Percentiles rank a stretch among this genome's conserved stretches.
Conservation (phyloP, 352 stramenopile genomes). For the Peronosclerospora sorghi region DNA sequence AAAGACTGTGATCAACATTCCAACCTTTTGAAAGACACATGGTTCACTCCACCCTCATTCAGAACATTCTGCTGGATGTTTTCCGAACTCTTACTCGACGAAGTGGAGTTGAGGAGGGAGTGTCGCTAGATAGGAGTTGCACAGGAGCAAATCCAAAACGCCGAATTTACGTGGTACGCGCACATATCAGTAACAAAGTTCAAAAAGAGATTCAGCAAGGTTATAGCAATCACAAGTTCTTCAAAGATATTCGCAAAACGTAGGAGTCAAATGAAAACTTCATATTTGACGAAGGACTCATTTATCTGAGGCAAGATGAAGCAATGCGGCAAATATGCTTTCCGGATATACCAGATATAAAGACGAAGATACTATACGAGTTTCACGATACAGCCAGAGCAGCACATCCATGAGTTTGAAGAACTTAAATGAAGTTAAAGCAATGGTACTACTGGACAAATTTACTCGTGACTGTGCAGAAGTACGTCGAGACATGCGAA, state of each 20-base stretch:
- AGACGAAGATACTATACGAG: conserved; percentile 1
- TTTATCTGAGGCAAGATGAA: background rate
- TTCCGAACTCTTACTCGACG: too few relatives aligned
- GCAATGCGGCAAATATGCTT: background rate
- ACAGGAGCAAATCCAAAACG: too few relatives aligned
- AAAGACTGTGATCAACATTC: too few relatives aligned
- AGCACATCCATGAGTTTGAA: conserved; percentile 6
- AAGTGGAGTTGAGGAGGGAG: too few relatives aligned
- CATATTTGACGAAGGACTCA: background rate
- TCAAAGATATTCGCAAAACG: background rate
- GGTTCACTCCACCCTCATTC: too few relatives aligned
- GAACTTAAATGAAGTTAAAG: conserved; percentile 3
- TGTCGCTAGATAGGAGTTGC: too few relatives aligned
- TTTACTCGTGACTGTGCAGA: background rate
- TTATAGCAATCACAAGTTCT: background rate
- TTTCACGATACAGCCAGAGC: conserved; percentile 13
- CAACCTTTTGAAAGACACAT: too few relatives aligned
- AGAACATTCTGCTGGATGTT: too few relatives aligned
- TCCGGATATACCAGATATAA: background rate
- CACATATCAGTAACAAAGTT: too few relatives aligned
- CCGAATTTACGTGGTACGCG: too few relatives aligned
- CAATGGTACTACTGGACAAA: conserved; percentile 7
- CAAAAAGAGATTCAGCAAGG: too few relatives aligned
- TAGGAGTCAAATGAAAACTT: background rate
- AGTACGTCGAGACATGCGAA: background rate